Base-by-base conservation (phyloP, 495 filamentous ascomycete species). In the Lindgomyces ingoldianus region DNA sequence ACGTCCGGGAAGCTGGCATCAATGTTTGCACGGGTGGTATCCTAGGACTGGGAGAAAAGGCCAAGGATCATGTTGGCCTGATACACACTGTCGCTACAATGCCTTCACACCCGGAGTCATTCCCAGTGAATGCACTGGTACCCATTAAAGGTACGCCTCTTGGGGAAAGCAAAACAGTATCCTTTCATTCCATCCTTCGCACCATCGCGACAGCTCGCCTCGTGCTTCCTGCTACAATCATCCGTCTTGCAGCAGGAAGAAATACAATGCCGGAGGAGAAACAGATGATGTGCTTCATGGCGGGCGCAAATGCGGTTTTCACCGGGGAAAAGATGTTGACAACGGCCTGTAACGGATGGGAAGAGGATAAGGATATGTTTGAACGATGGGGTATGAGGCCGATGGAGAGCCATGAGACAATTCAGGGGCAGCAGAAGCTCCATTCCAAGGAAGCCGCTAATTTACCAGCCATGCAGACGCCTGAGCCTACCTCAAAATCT, bases 271-370 rank as follows among this genome's bases (percentile, higher is more conserved):
- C 80, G 18, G 91, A 95, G 77, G 90, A 91, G 74, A 86, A 93
- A 77, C 91, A 95, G 76, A 83, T 89, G 21, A 73, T 90, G 62
- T 93, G 90, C 70, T 95, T 93, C 74, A 83, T 87, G 81, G 89
- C 91, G 0, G 91, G 91, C 25, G 91, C 91, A 0, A 95, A 95
- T 72, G 91, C 91, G 12, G 84, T 95, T 8, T 95, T 95, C 74
- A 95, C 91, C 0, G 91, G 91, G 19, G 91, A 95, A 78, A 93
- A 91, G 81, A 93, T 95, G 91, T 70, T 93, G 78, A 95, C 91
- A 18, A 93, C 91, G 0, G 88, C 89, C 57, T 93, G 90, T 72
- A 91, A 87, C 64, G 91, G 90, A 3, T 95, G 89, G 89, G 90
- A 91, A 64, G 89, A 92, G 76, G 91, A 95, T 67, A 85, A 82